Percentiles rank a stretch among this genome's conserved stretches.
Evolutionary conservation across 2,329 filamentous ascomycete species (phyloP).

Genomic region (Neofusicoccum kwambonambiense): DNA sequence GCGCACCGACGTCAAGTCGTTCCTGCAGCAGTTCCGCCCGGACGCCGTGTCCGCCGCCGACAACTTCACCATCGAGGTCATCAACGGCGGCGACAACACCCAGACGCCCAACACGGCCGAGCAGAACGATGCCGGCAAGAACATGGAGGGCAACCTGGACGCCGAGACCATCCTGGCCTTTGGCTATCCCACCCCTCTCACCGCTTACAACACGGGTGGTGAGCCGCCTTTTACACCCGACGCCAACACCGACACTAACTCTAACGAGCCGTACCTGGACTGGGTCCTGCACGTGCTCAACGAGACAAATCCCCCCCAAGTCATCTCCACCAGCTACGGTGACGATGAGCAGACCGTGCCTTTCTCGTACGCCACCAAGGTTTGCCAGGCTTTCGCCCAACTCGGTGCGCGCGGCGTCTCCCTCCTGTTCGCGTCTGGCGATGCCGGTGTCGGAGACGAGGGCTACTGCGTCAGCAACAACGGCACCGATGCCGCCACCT

Average conservation of each 20-base stretch:
- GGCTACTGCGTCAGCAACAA: constrained; percentile 59
- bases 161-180: constrained; percentile 60
- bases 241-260: constrained; percentile 47
- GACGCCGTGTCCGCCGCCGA: constrained; percentile 19
- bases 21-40: constrained; percentile 18
- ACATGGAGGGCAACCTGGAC: constrained; percentile 39
- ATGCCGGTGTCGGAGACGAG: constrained; percentile 56
- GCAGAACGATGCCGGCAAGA: constrained; percentile 17
- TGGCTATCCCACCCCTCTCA: constrained; percentile 54
- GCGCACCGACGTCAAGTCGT: constrained; percentile 27
- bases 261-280: constrained; percentile 67
- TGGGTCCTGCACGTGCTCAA: constrained; percentile 57
- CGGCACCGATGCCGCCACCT: constrained; percentile 54
- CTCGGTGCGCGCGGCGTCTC: constrained; percentile 67
- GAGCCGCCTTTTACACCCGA: constrained; percentile 53
- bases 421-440: constrained; percentile 63
- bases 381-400: constrained; percentile 64
- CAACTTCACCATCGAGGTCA: constrained; percentile 20
- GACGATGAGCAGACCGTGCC: constrained; percentile 66
- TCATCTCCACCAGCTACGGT: constrained; percentile 65
- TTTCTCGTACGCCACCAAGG: constrained; percentile 57
- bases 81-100: constrained; percentile 17
- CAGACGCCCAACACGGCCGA: constrained; percentile 18
- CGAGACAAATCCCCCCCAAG: constrained; percentile 58
- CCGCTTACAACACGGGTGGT: constrained; percentile 61